Base-by-base conservation (phyloP, 2,329 filamentous ascomycete genomes). In the Paecilomyces sp. region DNA sequence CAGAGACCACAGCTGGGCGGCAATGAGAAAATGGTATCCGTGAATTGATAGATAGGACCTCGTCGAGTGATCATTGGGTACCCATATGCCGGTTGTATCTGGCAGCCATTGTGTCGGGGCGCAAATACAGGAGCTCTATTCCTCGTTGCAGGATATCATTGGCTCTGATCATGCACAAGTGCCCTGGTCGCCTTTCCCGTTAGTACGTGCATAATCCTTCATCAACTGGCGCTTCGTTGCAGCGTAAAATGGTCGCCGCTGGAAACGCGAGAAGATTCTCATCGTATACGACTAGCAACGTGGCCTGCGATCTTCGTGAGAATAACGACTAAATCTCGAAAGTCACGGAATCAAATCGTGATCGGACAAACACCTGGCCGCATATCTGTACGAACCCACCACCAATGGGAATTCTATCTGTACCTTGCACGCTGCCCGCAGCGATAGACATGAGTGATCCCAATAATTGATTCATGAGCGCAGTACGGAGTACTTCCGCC, bases 141-240 rank as follows among this genome's bases (percentile, higher is more conserved):
- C 6, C 41, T 47, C n/a, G 41, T 47, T 18, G 41, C n/a, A 47
- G 15, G 41, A 34, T 63, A 60, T 58, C 50, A 28, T 41, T 59
- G 52, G 59, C 57, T 34, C 24, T 36, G 54, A 24, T 31, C 52
- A 55, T 63, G 58, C 54, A 58, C 57, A 54, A 54, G 30, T 63
- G 62, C 62, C 62, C 60, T 62, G 60, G 60, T 18, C 18, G 57
- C 50, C 22, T n/a, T 53, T 47, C 41, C 41, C 41, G 41, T 9
- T 47, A 47, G 41, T 47, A n/a, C 41, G 41, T 47, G 41, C 41
- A 47, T n/a, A n/a, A 18, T 47, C 36, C 36, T 47, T 47, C 36
- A 47, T 47, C n/a, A 8, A 47, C 36, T 8, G 6, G n/a, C 13
- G 36, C 36, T 47, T 15, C 36, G n/a, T 47, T 18, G 8, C 36